Percentiles rank a stretch among this genome's conserved stretches.
phyloP scores from a whole-genome alignment of 768 basidiomycete species.

The Hericium rajendrae region DNA sequence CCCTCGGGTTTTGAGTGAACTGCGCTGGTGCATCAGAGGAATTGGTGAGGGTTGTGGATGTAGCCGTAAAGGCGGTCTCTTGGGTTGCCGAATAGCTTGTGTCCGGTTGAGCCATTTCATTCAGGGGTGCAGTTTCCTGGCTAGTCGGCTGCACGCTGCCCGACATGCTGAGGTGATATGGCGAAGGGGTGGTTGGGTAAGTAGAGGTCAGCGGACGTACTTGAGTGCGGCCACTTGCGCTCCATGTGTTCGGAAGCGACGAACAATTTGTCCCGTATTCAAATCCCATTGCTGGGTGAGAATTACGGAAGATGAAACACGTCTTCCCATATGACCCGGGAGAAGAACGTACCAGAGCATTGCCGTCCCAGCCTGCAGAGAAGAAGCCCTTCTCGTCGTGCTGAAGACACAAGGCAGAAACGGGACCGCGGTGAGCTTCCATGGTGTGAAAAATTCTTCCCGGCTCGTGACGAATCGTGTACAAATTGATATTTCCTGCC shows the following conservation, averaged over 20 bases:
- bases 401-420: conserved; percentile 77
- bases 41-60: background rate
- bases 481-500: conserved; percentile 89
- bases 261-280: conserved; percentile 73
- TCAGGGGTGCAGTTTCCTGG: background rate
- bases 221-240: conserved; percentile 79
- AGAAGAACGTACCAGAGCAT: conserved; percentile 56
- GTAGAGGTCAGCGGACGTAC: conserved; percentile 52
- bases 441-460: conserved; percentile 68
- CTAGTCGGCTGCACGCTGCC: background rate
- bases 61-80: background rate
- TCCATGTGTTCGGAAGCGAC: conserved; percentile 73
- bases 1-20: background rate
- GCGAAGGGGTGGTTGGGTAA: conserved; percentile 16
- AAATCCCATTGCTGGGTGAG: conserved; percentile 96
- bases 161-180: background rate
- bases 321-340: conserved; percentile 99
- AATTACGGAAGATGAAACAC: conserved; percentile 67
- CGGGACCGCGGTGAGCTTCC: conserved; percentile 67
- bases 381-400: conserved; percentile 80
- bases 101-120: background rate
- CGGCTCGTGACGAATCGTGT: conserved; percentile 87
- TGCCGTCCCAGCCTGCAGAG: conserved; percentile 93
- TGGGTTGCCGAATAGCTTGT: background rate
- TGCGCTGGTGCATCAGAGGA: background rate